phyloP scores from a whole-genome alignment of 371 early-diverging fungal species.

The Coemansia sp. region DNA sequence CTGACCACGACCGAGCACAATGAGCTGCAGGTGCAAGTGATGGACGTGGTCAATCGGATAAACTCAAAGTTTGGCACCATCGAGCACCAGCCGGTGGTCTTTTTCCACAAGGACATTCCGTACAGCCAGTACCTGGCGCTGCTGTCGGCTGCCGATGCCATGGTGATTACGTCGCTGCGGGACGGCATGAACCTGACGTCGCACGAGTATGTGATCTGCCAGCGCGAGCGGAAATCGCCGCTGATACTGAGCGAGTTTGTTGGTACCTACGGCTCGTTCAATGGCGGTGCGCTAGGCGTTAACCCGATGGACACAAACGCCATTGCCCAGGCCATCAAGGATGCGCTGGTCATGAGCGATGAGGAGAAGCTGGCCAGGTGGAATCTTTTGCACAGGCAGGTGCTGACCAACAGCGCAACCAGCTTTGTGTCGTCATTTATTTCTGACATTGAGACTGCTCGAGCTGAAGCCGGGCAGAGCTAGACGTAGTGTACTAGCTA shows the following conservation, averaged over 20 bases:
- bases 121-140: constrained; percentile 95
- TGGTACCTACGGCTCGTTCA: constrained; percentile 92
- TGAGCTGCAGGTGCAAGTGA: constrained; percentile 60
- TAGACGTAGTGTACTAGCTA: not conserved
- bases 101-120: constrained; percentile 85
- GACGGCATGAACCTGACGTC: constrained; percentile 99
- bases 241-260: constrained; percentile 97
- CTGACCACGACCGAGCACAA: constrained; percentile 66
- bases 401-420: constrained; percentile 84
- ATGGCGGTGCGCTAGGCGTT: constrained; percentile 83
- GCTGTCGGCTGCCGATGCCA: constrained; percentile 90
- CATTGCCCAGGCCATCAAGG: constrained; percentile 89
- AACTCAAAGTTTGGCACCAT: constrained; percentile 70
- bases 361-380: constrained; percentile 82
- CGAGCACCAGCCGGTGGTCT: constrained; percentile 67
- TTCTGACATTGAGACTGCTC: constrained; percentile 54
- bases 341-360: constrained; percentile 78
- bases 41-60: constrained; percentile 64
- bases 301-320: constrained; percentile 98
- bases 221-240: constrained; percentile 86
- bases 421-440: constrained; percentile 92
- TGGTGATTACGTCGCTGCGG: constrained; percentile 90
- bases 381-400: constrained; percentile 79
- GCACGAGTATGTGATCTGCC: constrained; percentile 97
- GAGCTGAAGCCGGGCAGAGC: constrained; percentile 4